A percentile compares a stretch with the other conserved stretches of the same genome.
These are phyloP conservation scores for Paragyromitra xinjiangensis DNA, from an alignment of 495 filamentous ascomycete genomes.

Conservation along the genomic window DNA sequence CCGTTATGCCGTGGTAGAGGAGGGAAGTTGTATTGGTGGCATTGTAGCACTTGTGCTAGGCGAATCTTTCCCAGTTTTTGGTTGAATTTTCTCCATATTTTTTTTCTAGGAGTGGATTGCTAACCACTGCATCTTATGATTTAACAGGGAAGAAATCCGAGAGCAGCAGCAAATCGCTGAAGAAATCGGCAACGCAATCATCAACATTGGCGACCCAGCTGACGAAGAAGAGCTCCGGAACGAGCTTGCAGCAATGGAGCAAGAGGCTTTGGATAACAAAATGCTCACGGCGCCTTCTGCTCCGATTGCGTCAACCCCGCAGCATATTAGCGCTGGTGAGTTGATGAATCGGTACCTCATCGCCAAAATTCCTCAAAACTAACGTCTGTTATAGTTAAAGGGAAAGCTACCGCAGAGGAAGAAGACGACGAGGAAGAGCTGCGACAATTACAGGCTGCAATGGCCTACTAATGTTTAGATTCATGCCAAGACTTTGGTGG, in stretches of 20 bases:
- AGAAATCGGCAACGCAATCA: slow-evolving; percentile 87
- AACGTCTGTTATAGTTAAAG: slow-evolving; percentile 60
- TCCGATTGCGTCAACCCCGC: slow-evolving; percentile 65
- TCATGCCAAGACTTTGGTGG: neutral
- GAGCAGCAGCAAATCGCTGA: slow-evolving; percentile 92
- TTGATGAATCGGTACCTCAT: slow-evolving; percentile 57
- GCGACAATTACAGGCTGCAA: slow-evolving; percentile 91
- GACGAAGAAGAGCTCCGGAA: slow-evolving; percentile 88
- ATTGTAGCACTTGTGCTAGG: neutral
- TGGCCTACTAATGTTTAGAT: slow-evolving; percentile 80
- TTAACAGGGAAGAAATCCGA: slow-evolving; percentile 82
- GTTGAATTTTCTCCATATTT: neutral
- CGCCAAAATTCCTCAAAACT: slow-evolving; percentile 47
- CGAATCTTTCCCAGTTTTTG: neutral
- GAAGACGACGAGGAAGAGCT: slow-evolving; percentile 96
- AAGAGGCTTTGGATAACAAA: slow-evolving; percentile 87
- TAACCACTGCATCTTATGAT: slow-evolving; percentile 36
- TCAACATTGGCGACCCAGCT: slow-evolving; percentile 72
- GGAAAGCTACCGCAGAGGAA: slow-evolving; percentile 70
- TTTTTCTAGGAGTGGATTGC: slow-evolving; percentile 12
- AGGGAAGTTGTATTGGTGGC: too few species aligned
- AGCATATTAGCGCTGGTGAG: slow-evolving; percentile 74
- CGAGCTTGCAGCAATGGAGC: slow-evolving; percentile 79
- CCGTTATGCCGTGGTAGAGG: neutral
- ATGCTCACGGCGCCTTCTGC: slow-evolving; percentile 90